These are phyloP conservation scores for Hamamelis virginiana DNA, from an alignment of 164 flowering plant genomes.

Conservation along the genomic window DNA sequence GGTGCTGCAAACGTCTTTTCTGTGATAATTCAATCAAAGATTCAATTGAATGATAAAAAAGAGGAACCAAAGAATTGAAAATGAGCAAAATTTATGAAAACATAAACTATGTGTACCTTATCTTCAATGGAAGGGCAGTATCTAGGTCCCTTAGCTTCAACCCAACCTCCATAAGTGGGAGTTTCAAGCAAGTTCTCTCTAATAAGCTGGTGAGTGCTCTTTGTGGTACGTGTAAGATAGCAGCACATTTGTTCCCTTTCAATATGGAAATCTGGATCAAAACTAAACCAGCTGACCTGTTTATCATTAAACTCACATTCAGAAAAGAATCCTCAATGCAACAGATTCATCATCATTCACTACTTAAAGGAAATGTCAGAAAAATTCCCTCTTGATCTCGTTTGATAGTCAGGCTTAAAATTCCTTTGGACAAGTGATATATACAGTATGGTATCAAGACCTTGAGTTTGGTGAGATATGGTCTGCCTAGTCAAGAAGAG, in stretches of 20 bases:
- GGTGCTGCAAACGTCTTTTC: not conserved
- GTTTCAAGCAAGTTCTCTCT: conserved; percentile 95
- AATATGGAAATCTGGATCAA: conserved; percentile 86
- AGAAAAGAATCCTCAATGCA: conserved; percentile 1
- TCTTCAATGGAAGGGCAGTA: conserved; percentile 99
- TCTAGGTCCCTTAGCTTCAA: conserved; percentile 96
- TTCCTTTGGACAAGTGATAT: not conserved
- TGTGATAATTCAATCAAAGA: not conserved
- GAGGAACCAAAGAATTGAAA: not conserved
- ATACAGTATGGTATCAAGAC: not conserved
- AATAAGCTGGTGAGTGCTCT: conserved; percentile 74
- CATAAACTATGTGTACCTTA: conserved; percentile 48
- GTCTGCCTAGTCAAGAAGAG: not conserved
- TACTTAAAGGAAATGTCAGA: not conserved
- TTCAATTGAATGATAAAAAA: not conserved
- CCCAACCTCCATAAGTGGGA: conserved; percentile 99
- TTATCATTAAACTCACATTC: conserved; percentile 11
- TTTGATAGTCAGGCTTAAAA: not conserved
- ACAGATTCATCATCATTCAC: not conserved
- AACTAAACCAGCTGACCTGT: conserved; percentile 94
- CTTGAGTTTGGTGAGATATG: not conserved
- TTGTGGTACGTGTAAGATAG: conserved; percentile 88
- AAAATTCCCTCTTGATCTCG: not conserved
- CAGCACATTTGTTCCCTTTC: conserved; percentile 98
- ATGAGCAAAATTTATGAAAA: not conserved